A percentile compares a stretch with the other conserved stretches of the same genome.
Conservation (phyloP, 2,329 filamentous ascomycete genomes). For the Alternaria consortialis region DNA sequence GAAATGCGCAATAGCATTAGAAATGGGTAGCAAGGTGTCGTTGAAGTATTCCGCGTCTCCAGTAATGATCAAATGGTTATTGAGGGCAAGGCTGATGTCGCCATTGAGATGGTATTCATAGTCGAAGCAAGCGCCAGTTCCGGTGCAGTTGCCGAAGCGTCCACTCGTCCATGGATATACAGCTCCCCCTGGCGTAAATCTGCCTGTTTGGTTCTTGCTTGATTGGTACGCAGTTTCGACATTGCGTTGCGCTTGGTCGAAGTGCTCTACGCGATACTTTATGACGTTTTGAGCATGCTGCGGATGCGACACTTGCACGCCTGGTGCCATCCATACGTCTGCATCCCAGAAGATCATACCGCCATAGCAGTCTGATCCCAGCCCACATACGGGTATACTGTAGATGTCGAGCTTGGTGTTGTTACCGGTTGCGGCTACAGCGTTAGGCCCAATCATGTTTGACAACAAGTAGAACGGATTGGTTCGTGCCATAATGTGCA, state of each 20-base stretch:
- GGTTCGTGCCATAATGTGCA: slow-evolving; percentile 64
- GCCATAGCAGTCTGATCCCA: slow-evolving; percentile 73
- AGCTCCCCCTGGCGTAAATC: slow-evolving; percentile 66
- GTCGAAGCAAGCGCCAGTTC: slow-evolving; percentile 69
- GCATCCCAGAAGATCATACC: slow-evolving; percentile 73
- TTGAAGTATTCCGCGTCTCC: slow-evolving; percentile 67
- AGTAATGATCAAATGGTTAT: slow-evolving; percentile 68
- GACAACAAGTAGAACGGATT: slow-evolving; percentile 67
- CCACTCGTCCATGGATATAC: slow-evolving; percentile 75
- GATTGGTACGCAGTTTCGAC: slow-evolving; percentile 63
- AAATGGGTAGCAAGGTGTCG: slow-evolving; percentile 67
- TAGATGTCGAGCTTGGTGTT: slow-evolving; percentile 65
- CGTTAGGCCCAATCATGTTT: slow-evolving; percentile 64
- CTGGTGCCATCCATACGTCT: slow-evolving; percentile 74
- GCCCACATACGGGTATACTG: slow-evolving; percentile 73
- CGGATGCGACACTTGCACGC: slow-evolving; percentile 70
- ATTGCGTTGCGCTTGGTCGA: slow-evolving; percentile 68
- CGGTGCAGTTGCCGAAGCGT: slow-evolving; percentile 73
- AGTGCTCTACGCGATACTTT: slow-evolving; percentile 69
- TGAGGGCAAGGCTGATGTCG: slow-evolving; percentile 70
- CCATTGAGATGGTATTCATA: slow-evolving; percentile 78
- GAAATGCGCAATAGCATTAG: slow-evolving; percentile 69
- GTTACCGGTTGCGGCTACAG: slow-evolving; percentile 59
- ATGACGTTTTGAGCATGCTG: slow-evolving; percentile 69
- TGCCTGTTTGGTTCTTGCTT: slow-evolving; percentile 66